Base-by-base conservation (phyloP, 345 rosid genomes). In the Citrus trifoliata region DNA sequence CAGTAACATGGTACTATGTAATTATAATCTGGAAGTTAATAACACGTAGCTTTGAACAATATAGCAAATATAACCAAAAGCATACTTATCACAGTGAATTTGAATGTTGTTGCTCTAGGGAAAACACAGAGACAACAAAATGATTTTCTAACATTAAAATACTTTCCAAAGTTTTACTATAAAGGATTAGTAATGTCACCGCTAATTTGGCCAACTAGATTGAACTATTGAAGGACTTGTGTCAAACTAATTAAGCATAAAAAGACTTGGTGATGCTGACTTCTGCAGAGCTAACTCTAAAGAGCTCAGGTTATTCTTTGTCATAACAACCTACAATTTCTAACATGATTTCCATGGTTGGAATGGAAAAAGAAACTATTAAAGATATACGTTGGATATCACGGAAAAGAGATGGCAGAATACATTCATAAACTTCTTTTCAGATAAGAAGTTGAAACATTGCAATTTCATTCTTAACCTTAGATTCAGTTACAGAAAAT, bases 391-490 rank as follows among this genome's bases (percentile, higher is more conserved):
- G 12, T 35, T 7, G 22, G 38, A 35, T 24, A 76, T 35, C 37
- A 74, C 22, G 19, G 53, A 61, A 14, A 61, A 19, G 19, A 21
- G 28, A 69, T 19, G 5, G 16, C 21, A 53, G 58, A 48, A 24
- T 25, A n/a, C 27, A 28, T 61, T 42, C 8, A 72, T 58, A 33
- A 53, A 13, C 27, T 42, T 63, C 66, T 79, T 71, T 73, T 80
- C 79, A 7, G n/a, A 65, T 27, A 24, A 70, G 28, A 30, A 80
- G 75, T 18, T 40, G 14, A 53, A 55, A 7, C 25, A 25, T 77
- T 80, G 73, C 73, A 67, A 73, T 78, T 78, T 76, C 81, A 82
- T 69, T 72, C 48, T 70, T 55, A 40, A 74, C 73, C 67, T 61
- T 83, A 16, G 77, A 59, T 27, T 32, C 70, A 40, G 60, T 28